Conservation (phyloP, 1,284 basidiomycete genomes). For the Cryptococcus depauperatus region DNA sequence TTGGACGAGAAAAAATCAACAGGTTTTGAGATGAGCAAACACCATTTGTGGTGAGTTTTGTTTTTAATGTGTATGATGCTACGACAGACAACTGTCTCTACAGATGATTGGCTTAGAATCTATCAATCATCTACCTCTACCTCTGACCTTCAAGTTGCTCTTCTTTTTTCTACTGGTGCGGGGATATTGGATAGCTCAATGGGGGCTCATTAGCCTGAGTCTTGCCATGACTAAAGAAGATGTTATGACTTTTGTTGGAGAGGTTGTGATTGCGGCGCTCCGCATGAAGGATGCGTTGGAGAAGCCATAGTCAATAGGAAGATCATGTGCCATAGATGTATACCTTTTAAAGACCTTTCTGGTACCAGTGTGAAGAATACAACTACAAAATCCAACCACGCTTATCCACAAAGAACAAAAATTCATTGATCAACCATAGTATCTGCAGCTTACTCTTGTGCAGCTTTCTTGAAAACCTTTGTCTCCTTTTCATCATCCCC, state of each 20-base stretch:
- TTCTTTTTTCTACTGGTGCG: constrained; percentile 18
- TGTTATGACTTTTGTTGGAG: constrained; percentile 5
- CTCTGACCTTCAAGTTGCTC: constrained; percentile 11
- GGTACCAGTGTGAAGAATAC: too few species aligned
- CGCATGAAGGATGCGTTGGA: not conserved
- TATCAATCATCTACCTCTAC: constrained; percentile 26
- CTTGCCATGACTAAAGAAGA: constrained; percentile 8
- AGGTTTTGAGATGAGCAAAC: constrained; percentile 3
- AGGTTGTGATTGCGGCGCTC: not conserved
- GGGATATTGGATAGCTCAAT: constrained; percentile 21
- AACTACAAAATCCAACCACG: too few species aligned
- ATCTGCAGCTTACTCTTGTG: too few species aligned
- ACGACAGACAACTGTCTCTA: too few species aligned
- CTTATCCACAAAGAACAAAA: too few species aligned
- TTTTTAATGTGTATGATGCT: too few species aligned
- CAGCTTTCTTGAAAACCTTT: too few species aligned
- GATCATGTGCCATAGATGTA: too few species aligned
- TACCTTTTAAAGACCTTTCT: too few species aligned
- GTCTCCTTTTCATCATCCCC: too few species aligned
- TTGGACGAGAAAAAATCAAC: constrained; percentile 15
- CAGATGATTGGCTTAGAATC: constrained; percentile 25
- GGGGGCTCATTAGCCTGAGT: constrained; percentile 17
- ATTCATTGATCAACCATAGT: too few species aligned
- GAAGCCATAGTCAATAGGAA: not conserved
- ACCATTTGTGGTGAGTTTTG: constrained; percentile 8